Base-by-base conservation (phyloP, 75 land plant genomes). In the Adiantum capillusveneris region DNA sequence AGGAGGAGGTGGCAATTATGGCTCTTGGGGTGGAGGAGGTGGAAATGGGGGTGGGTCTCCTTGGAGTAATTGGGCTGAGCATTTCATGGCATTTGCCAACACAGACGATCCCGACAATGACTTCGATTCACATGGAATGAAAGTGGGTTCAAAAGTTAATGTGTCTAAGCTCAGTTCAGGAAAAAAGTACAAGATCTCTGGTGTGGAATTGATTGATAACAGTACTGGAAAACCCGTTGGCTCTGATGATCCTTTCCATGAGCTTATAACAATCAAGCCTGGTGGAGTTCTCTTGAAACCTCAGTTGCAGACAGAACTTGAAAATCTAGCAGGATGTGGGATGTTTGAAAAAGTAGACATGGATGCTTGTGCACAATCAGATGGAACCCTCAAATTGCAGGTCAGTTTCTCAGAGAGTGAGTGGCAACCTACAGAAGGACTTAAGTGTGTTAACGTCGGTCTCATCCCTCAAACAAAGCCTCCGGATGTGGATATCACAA, bases 331-430 rank as follows among this genome's bases (percentile, higher is more conserved):
- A 29, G 75, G 73, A 37, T 90, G 84, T 50, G 98, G 98, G 11
- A 90, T 90, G 96, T 94, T 94, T 30, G 85, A 90, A 63, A 84
- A 66, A 60, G 85, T 94, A 7, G 88, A 86, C 37, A 62, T 94
- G 68, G 96, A 94, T 21, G 79, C 56, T 12, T 71, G 83, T 34
- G 73, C 91, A 13, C 73, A 79, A 28, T 72, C 82, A 1, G 98
- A 94, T 63, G 98, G 98, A 13, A 79, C 97, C 1, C 21, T 94
- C 0, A 76, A 60, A 18, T 26, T 94, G 41, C 75, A 79, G 7
- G 64, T 89, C 25, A 48, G 67, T 5, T 94, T 94, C 62, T 25
- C 41, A 1, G 98, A 94, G 75, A 77, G 78, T 36, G 81, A 86
- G 0, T 94, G 98, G 98, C 75, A 77, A 46, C 63, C 78, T 11